phyloP scores from a whole-genome alignment of 352 stramenopile species.

The Phytophthora cryptogea region DNA sequence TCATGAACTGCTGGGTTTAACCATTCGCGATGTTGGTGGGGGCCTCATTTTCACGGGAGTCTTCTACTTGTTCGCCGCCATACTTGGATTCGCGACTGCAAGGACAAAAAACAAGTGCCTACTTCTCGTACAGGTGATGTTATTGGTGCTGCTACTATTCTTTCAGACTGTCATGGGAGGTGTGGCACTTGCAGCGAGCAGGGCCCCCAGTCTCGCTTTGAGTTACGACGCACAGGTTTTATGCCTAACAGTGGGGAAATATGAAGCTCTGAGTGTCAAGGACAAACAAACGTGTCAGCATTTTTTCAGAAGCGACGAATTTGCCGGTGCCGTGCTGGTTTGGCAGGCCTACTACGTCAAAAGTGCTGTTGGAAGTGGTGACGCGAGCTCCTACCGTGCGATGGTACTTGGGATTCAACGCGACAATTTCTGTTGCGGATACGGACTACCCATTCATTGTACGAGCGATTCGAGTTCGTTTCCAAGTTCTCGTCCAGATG shows the following conservation, averaged over 20 bases:
- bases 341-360: conserved; percentile 78
- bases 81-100: conserved; percentile 56
- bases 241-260: conserved; percentile 68
- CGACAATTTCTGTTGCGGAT: conserved; percentile 73
- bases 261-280: conserved; percentile 40
- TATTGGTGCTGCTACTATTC: conserved; percentile 55
- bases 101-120: conserved; percentile 82
- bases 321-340: conserved; percentile 62
- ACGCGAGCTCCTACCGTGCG: conserved; percentile 41
- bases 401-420: conserved; percentile 68
- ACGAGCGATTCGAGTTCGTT: conserved; percentile 49
- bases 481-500: conserved; percentile 48
- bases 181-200: conserved; percentile 44
- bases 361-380: conserved; percentile 33
- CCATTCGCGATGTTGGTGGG: conserved; percentile 57
- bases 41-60: conserved; percentile 72
- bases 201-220: conserved; percentile 25
- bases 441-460: conserved; percentile 59
- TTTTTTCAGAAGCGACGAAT: conserved; percentile 64
- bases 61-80: conserved; percentile 52
- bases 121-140: conserved; percentile 51
- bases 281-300: conserved; percentile 47
- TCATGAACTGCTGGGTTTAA: conserved; percentile 58
- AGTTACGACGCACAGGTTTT: conserved; percentile 44
- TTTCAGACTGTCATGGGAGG: conserved; percentile 71